phyloP scores from a whole-genome alignment of 2,329 filamentous ascomycete genomes.

The Beauveria varroae region DNA sequence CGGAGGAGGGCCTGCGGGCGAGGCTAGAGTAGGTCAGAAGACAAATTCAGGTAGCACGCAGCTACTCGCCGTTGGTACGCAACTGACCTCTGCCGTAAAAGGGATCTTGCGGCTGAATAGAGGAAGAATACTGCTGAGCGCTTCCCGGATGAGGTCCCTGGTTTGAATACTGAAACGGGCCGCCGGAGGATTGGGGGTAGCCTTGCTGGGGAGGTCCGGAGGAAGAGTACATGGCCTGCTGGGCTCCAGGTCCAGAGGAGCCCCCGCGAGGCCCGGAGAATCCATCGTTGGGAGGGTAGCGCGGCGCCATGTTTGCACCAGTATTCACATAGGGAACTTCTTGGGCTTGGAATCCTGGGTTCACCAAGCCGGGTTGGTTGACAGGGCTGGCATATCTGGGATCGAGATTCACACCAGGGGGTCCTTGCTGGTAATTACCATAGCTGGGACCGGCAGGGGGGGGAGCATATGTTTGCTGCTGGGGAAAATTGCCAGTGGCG shows the following conservation, averaged over 20 bases:
- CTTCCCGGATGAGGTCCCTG: constrained; percentile 24
- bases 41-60: constrained; percentile 5
- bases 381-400: constrained; percentile 23
- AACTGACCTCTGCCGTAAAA: constrained; percentile 55
- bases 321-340: constrained; percentile 28
- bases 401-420: constrained; percentile 25
- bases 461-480: constrained; percentile 20
- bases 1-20: constrained; percentile 37
- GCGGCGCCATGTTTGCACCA: constrained; percentile 26
- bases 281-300: constrained; percentile 24
- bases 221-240: constrained; percentile 27
- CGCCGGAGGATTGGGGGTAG: constrained; percentile 23
- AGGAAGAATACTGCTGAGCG: constrained; percentile 25
- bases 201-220: constrained; percentile 23
- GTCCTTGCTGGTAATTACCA: constrained; percentile 17
- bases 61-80: constrained; percentile 20
- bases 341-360: constrained; percentile 24
- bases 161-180: constrained; percentile 26
- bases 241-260: constrained; percentile 22
- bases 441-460: constrained; percentile 24
- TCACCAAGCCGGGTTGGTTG: constrained; percentile 23
- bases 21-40: constrained; percentile 36
- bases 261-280: constrained; percentile 24
- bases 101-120: constrained; percentile 43
- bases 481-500: constrained; percentile 29